Evolutionary conservation across 75 land plant genomes (phyloP).

Genomic region (Ceratopteris richardii): DNA sequence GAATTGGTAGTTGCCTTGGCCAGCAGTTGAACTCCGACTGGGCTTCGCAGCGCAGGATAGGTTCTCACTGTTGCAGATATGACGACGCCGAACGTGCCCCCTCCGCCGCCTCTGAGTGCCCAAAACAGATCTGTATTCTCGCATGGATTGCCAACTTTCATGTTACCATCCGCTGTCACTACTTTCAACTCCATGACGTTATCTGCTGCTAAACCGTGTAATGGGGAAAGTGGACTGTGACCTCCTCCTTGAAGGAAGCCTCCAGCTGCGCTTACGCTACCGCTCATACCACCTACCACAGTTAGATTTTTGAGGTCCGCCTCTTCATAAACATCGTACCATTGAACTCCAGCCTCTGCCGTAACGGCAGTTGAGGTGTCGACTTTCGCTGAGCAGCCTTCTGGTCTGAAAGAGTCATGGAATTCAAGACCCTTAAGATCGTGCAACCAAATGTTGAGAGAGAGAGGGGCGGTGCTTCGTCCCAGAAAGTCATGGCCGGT

Average conservation of each 20-base stretch:
- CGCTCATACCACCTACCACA: conserved; percentile 14
- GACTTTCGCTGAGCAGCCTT: background rate
- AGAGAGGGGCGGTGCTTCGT: conserved; percentile 15
- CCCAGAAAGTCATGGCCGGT: conserved; percentile 26
- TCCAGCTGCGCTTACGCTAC: conserved; percentile 13
- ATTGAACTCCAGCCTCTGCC: conserved; percentile 11
- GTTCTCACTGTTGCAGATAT: conserved; percentile 23
- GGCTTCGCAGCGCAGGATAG: background rate
- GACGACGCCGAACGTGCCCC: conserved; percentile 26
- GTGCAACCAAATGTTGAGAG: conserved; percentile 20
- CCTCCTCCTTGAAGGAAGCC: conserved; percentile 29
- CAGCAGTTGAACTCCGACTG: background rate
- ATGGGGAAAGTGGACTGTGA: conserved; percentile 19
- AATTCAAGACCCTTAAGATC: conserved; percentile 10
- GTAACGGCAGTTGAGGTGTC: conserved; percentile 15
- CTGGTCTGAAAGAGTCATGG: conserved; percentile 8
- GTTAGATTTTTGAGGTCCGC: background rate
- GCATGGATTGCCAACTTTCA: conserved; percentile 7
- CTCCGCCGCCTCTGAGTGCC: conserved; percentile 35
- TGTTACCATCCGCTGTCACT: conserved; percentile 20
- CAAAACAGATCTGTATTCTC: conserved; percentile 25
- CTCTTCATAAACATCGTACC: conserved; percentile 18
- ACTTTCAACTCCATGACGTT: conserved; percentile 20
- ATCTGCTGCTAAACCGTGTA: conserved; percentile 23
- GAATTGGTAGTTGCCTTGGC: background rate